A percentile compares a stretch with the other conserved stretches of the same genome.
phyloP scores from a whole-genome alignment of 805 yeast genomes.

The Teunomyces gatunensis region DNA sequence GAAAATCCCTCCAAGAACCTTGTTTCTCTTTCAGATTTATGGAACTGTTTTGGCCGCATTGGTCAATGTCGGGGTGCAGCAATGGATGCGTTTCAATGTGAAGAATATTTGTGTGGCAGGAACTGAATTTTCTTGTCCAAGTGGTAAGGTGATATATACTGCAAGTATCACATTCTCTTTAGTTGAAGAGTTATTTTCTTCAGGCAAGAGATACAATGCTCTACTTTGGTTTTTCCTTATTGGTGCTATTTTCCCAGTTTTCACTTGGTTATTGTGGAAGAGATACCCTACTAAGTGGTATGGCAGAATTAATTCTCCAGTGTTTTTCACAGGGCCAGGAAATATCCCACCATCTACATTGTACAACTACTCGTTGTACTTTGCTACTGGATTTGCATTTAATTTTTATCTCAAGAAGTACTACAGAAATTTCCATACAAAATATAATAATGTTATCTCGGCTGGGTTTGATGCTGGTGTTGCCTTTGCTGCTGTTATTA shows the following conservation, averaged over 20 bases:
- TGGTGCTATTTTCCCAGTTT: conserved; percentile 27
- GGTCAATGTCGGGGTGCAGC: conserved; percentile 22
- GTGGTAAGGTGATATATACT: conserved; percentile 17
- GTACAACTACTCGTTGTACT: conserved; percentile 16
- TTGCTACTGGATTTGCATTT: conserved; percentile 13
- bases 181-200: conserved; percentile 23
- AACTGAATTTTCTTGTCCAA: conserved; percentile 18
- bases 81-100: conserved; percentile 20
- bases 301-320: conserved; percentile 16
- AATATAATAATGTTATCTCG: conserved; percentile 12
- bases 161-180: conserved; percentile 40
- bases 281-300: conserved; percentile 15
- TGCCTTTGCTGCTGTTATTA: conserved; percentile 37
- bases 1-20: conserved; percentile 18
- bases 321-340: conserved; percentile 14
- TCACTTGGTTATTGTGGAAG: conserved; percentile 11
- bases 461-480: conserved; percentile 17
- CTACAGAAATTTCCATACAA: conserved; percentile 12
- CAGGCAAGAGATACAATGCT: conserved; percentile 27
- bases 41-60: conserved; percentile 20
- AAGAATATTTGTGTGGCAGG: conserved; percentile 16
- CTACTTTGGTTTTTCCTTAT: conserved; percentile 34
- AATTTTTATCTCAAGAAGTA: conserved; percentile 15
- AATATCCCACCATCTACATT: conserved; percentile 18
- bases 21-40: conserved; percentile 16